These are phyloP conservation scores for Cladosporium austrohemisphaericum DNA, from an alignment of 2,329 filamentous ascomycete genomes.

Conservation along the genomic window DNA sequence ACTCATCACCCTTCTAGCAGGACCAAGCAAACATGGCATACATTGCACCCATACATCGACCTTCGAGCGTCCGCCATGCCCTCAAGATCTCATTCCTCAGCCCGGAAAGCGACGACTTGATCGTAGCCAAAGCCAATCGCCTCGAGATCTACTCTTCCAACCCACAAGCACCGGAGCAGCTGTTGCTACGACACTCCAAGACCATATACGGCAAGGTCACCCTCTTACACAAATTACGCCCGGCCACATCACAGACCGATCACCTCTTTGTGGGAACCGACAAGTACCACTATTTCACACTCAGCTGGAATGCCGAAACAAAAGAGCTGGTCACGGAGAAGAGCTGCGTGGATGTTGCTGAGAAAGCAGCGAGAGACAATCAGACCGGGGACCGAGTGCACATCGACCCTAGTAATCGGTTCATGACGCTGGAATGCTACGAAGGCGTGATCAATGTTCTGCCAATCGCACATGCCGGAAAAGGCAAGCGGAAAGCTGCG, in stretches of 20 bases:
- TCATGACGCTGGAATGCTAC: slow-evolving; percentile 64
- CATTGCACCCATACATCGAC: slow-evolving; percentile 85
- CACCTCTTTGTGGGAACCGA: slow-evolving; percentile 92
- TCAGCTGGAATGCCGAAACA: slow-evolving; percentile 69
- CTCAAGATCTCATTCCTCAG: slow-evolving; percentile 73
- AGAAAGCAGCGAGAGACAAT: slow-evolving; percentile 64
- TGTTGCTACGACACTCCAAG: slow-evolving; percentile 64
- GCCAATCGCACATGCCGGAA: slow-evolving; percentile 54
- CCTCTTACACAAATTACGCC: slow-evolving; percentile 76
- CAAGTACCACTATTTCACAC: slow-evolving; percentile 82
- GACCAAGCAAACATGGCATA: slow-evolving; percentile 69
- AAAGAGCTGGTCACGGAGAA: slow-evolving; percentile 55
- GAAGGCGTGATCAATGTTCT: slow-evolving; percentile 65
- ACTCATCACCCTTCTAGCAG: slow-evolving; percentile 15
- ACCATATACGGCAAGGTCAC: slow-evolving; percentile 80
- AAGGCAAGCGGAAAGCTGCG: slow-evolving; percentile 43
- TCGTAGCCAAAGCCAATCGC: slow-evolving; percentile 82
- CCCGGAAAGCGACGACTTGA: slow-evolving; percentile 72
- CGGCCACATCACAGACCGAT: slow-evolving; percentile 69
- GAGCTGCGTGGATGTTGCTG: slow-evolving; percentile 57
- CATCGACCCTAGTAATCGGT: slow-evolving; percentile 73
- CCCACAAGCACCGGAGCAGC: slow-evolving; percentile 54
- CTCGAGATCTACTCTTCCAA: slow-evolving; percentile 70
- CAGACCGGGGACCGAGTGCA: slow-evolving; percentile 79
- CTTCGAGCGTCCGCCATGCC: slow-evolving; percentile 87